Evolutionary conservation across 1,139 yeast species (phyloP), one percentile per base, ranked within the genome.

Genomic region (Yamadazyma jaroonii): DNA sequence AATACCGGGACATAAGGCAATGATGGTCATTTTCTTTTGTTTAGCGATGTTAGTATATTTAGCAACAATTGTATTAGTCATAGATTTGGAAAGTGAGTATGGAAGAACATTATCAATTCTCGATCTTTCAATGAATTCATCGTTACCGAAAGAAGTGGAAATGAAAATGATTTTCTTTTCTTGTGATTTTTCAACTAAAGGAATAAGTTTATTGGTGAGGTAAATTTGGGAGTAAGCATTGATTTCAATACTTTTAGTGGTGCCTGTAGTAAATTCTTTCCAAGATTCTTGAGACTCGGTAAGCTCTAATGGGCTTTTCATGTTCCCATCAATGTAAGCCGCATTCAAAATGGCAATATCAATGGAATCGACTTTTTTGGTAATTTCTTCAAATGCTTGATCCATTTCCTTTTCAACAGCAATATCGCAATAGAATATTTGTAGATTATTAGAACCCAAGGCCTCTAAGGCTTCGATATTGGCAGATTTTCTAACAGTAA

Each of bases 1-100:
- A 28, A 56, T 31, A 3, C 67, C 67, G 6, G 68, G 67, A 29
- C 54, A 56, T 27, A 57, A 42, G 8, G 56, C 41, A 4, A 61
- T 36, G 21, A 59, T 56, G 6, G 45, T 51, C 40, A 55, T 54
- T 2, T 47, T 48, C 32, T 60, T 56, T 4, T 38, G 38, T 11
- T 34, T 40, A 32, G 57, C 38, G 24, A 58, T 61, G n/a, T 50
- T 50, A 9, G 53, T 28, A 40, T 45, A 47, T 31, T 24, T 39
- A 9, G 37, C 29, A n/a, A 46, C 44, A 3, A 52, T 27, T 30
- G 49, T 56, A 47, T 61, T 61, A 40, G 63, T 32, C 1, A 63
- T 63, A 11, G 67, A 66, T 40, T 64, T 64, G 14, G 67, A 60
- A 9, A 27, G 13, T 3, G 25, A 10, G 26, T 33, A 33, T 6